These are phyloP conservation scores for Jatropha multifida DNA, from an alignment of 441 rosid species.

Conservation along the genomic window DNA sequence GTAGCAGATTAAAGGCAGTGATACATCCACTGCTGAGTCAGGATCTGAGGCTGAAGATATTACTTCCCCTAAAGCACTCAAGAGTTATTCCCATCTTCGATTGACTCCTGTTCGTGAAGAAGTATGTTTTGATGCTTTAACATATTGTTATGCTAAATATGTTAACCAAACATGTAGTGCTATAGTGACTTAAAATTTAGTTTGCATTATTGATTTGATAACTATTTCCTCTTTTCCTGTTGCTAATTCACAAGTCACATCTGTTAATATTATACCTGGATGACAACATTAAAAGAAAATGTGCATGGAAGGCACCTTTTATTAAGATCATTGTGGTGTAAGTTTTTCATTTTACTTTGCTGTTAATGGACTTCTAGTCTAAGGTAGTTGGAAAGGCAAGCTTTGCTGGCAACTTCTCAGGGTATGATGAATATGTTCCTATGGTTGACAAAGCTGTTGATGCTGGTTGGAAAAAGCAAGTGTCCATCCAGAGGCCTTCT, in stretches of 20 bases:
- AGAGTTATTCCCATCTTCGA: conserved; percentile 83
- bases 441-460: conserved; percentile 99
- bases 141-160: conserved; percentile 1
- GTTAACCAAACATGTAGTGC: neutral
- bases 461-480: conserved; percentile 77
- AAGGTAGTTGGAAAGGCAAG: conserved; percentile 71
- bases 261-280: neutral
- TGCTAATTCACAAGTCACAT: neutral
- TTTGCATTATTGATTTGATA: neutral
- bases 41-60: conserved; percentile 99
- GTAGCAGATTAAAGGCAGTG: conserved; percentile 81
- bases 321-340: neutral
- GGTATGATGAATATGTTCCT: conserved; percentile 97
- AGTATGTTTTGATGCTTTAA: conserved; percentile 40
- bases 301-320: neutral
- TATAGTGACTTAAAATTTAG: neutral
- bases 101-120: conserved; percentile 99
- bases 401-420: conserved; percentile 65
- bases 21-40: conserved; percentile 97
- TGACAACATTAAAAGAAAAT: neutral
- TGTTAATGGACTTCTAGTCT: conserved; percentile 48
- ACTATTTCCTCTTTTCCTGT: neutral
- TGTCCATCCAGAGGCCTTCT: conserved; percentile 44
- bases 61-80: conserved; percentile 87
- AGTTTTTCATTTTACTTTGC: conserved; percentile 9